A percentile compares a stretch with the other conserved stretches of the same genome.
These are phyloP conservation scores for Terana coerulea DNA, from an alignment of 768 basidiomycete species.

Conservation along the genomic window DNA sequence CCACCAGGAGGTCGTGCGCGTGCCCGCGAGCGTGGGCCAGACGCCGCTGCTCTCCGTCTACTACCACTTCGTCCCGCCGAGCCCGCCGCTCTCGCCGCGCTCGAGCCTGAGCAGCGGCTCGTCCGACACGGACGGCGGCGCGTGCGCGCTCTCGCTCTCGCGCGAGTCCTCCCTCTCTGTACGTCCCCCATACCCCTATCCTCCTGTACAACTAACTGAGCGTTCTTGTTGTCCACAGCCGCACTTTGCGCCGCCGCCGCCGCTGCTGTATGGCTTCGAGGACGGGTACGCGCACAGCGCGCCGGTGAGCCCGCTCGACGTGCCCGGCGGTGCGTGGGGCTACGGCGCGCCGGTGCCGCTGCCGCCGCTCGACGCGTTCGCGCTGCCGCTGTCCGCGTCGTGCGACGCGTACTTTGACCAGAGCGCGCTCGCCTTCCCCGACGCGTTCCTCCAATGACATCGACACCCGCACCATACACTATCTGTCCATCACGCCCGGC, in stretches of 20 bases:
- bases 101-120: constrained; percentile 11
- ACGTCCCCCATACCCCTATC: too few relatives aligned
- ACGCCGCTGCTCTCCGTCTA: constrained; percentile 23
- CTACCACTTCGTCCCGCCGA: constrained; percentile 19
- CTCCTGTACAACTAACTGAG: too few relatives aligned
- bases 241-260: background rate
- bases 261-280: background rate
- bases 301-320: constrained; percentile 2
- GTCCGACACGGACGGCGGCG: background rate
- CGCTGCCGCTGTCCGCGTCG: background rate
- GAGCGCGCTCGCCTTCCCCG: too few relatives aligned
- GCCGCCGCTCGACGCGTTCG: background rate
- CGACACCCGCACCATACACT: too few relatives aligned
- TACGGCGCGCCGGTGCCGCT: background rate
- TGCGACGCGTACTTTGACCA: too few relatives aligned
- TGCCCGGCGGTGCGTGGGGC: background rate
- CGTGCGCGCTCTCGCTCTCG: background rate
- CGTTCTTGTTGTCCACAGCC: too few relatives aligned
- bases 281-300: background rate
- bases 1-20: constrained; percentile 52
- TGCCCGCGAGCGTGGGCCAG: constrained; percentile 7
- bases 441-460: too few relatives aligned
- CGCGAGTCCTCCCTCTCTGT: constrained; percentile 1
- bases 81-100: constrained; percentile 13
- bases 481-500: too few relatives aligned